Evolutionary conservation across 345 rosid species (phyloP), one percentile per base, ranked within the genome.

Genomic region (Arabidopsis suecica): DNA sequence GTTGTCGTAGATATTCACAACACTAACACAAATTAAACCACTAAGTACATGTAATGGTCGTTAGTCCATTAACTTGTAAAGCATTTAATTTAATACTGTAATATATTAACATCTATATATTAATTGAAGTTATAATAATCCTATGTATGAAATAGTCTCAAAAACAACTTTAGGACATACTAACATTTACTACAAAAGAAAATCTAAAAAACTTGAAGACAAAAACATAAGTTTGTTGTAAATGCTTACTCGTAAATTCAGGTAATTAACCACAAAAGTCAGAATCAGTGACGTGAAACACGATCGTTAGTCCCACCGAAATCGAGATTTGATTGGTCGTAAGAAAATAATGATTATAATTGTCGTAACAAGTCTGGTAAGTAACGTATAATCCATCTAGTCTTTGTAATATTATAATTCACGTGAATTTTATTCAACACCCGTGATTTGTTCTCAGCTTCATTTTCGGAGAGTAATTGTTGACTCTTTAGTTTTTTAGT

Each of bases 401-500:
- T 55, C 59, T 20, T 74, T 34, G 49, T 74, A 48, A 56, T 55
- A 34, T 12, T 44, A 45, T 47, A 56, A 65, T 45, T 65, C 71
- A 65, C 58, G 65, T 65, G 78, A 55, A 55, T 34, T 40, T n/a
- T 33, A 55, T 64, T 44, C 38, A 7, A 55, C 41, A 13, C 71
- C 78, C 69, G 63, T 73, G 77, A 65, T 56, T 23, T 33, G 47
- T 55, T 73, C 34, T 45, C n/a, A n/a, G 33, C 78, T 74, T 56
- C 58, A 74, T 73, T 73, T 33, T 8, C 71, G 64, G 77, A 11
- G 32, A 44, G 56, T 64, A 33, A 73, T 55, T 73, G 57, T 45
- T 65, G 71, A 65, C 71, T 53, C 23, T 12, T 25, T 38, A 50
- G 14, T 12, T 40, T 18, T 59, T 34, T 48, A 20, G 36, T 47